Evolutionary conservation across 345 rosid genomes (phyloP), one percentile per base, ranked within the genome.

Genomic region (Citropsis articulata): DNA sequence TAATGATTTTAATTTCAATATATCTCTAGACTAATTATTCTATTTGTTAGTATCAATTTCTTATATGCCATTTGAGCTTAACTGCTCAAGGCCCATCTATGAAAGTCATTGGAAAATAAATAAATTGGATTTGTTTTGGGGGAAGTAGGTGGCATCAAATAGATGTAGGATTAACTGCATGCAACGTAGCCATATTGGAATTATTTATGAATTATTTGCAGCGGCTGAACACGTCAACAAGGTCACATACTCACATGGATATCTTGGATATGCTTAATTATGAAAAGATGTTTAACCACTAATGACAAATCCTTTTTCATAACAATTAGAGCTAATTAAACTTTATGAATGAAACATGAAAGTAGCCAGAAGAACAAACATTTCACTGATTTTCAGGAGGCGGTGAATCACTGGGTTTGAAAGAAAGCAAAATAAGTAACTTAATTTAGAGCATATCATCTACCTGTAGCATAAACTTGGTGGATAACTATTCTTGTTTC

Each of bases 241-340:
- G 28, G 45, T 36, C 77, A 59, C 10, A 12, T 76, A n/a, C 33
- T 36, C 77, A 59, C 10, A 12, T 76, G 80, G 60, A 30, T 8
- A 7, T 64, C 61, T 75, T 63, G 61, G 70, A 35, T 7, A 45
- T 9, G 22, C 7, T 18, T 53, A 42, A 9, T 16, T 25, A 24
- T n/a, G 19, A 73, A 74, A 61, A 30, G 38, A 40, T 64, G 57
- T 18, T 40, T 61, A 62, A 40, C 48, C 35, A 40, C 28, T 27
- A 62, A 61, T 21, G 42, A 40, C 12, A 45, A 62, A 62, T 22
- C 60, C 2, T 33, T 45, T 57, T 72, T 72, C 66, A 9, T 3
- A 28, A 28, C 28, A 62, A 74, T 74, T 62, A 74, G 59, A 40
- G 28, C 31, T 35, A 59, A 12, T 14, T 7, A 61, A 62, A 50